These are phyloP conservation scores for Margaritispora aquatica DNA, from an alignment of 495 filamentous ascomycete species.

Conservation along the genomic window DNA sequence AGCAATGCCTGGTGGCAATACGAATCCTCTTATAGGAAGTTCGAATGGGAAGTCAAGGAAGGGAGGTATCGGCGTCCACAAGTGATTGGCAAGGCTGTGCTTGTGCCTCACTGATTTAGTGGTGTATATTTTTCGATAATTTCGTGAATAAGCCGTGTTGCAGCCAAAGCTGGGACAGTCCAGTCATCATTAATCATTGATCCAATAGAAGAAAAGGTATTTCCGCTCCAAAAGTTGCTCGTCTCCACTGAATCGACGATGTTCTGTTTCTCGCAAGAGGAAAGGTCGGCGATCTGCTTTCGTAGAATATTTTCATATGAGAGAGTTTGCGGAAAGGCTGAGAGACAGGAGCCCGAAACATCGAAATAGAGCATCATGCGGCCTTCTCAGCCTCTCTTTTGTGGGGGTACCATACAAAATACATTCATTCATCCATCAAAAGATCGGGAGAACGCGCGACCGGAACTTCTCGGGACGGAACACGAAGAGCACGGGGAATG, in stretches of 20 bases:
- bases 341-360: no score
- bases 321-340: no score
- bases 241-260: background rate
- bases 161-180: background rate
- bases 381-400: no score
- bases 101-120: background rate
- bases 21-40: background rate
- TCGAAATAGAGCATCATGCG: no score
- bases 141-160: background rate
- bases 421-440: no score
- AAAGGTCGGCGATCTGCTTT: background rate
- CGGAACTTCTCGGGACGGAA: background rate
- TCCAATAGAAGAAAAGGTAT: background rate
- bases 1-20: slow-evolving; percentile 6
- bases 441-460: background rate
- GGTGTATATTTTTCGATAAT: background rate
- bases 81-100: background rate
- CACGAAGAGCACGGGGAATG: background rate
- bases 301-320: no score
- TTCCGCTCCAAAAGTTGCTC: background rate
- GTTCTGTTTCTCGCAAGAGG: background rate
- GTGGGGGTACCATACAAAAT: no score
- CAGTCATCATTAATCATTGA: no score
- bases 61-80: background rate
- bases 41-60: background rate